These are phyloP conservation scores for Xylaria sp. DNA, from an alignment of 2,329 filamentous ascomycete species.

Conservation along the genomic window DNA sequence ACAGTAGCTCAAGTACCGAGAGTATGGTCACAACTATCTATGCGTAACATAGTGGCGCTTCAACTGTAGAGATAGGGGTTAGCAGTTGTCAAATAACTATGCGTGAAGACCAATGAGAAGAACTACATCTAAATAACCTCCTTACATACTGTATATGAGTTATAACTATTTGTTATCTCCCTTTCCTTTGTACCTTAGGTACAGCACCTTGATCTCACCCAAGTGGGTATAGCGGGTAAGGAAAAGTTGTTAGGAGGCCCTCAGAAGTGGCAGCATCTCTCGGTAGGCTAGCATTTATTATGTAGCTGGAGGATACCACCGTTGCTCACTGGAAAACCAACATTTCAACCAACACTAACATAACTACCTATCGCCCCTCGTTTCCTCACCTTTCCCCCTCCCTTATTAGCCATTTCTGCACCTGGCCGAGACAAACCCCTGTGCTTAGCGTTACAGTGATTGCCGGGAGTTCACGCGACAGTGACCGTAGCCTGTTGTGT, in stretches of 20 bases:
- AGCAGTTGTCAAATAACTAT: background rate
- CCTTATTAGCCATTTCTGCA: background rate
- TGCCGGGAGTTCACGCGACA: background rate
- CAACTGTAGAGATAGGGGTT: background rate
- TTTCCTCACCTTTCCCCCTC: background rate
- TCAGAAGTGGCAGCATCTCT: too few relatives aligned
- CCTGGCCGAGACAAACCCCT: background rate
- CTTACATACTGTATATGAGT: too few relatives aligned
- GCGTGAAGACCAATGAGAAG: background rate
- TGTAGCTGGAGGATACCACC: background rate
- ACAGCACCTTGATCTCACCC: background rate
- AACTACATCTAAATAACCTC: background rate
- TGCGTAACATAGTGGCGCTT: background rate
- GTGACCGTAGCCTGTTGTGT: too few relatives aligned
- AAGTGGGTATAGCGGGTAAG: background rate
- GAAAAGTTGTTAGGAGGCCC: too few relatives aligned
- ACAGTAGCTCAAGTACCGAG: too few relatives aligned
- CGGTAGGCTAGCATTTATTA: too few relatives aligned
- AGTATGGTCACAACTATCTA: too few relatives aligned
- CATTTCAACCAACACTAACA: background rate
- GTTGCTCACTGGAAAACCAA: background rate
- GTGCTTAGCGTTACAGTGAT: background rate
- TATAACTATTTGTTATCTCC: too few relatives aligned
- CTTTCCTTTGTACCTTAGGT: too few relatives aligned
- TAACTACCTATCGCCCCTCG: background rate